Percentiles rank a stretch among this genome's conserved stretches.
Conservation (phyloP, 164 flowering plant species). For the Stephania yunnanensis region DNA sequence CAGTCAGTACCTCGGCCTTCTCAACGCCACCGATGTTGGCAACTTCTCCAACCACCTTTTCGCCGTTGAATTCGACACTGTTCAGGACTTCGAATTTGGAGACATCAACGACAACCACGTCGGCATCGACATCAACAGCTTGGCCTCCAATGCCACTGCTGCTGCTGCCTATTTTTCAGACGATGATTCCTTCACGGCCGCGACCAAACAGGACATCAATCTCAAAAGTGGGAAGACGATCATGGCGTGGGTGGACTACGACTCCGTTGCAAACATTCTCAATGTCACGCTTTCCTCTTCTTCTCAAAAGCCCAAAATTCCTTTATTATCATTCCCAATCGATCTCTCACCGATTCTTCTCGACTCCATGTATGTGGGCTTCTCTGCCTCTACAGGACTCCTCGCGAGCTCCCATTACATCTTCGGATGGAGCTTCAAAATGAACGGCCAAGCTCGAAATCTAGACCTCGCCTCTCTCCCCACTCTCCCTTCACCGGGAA, state of each 20-base stretch:
- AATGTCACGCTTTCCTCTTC: constrained; percentile 26
- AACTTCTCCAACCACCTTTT: constrained; percentile 39
- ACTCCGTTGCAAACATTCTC: constrained; percentile 27
- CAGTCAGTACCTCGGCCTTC: constrained; percentile 56
- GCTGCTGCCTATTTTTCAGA: background rate
- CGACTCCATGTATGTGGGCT: constrained; percentile 16
- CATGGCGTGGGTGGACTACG: constrained; percentile 58
- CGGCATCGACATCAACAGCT: constrained; percentile 5
- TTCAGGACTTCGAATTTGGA: constrained; percentile 47
- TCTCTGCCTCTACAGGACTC: constrained; percentile 28
- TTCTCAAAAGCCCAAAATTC: constrained; percentile 9
- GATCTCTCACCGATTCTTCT: constrained; percentile 5
- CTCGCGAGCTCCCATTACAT: constrained; percentile 47
- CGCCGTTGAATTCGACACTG: constrained; percentile 71
- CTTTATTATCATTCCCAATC: constrained; percentile 30
- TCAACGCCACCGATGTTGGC: constrained; percentile 34
- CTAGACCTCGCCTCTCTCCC: constrained; percentile 43
- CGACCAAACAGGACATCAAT: constrained; percentile 15
- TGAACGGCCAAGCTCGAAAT: constrained; percentile 32
- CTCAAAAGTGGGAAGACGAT: constrained; percentile 39
- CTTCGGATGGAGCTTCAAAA: constrained; percentile 19
- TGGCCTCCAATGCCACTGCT: background rate
- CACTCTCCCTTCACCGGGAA: constrained; percentile 30
- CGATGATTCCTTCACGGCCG: background rate
- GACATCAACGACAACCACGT: constrained; percentile 29